Evolutionary conservation across 2,329 filamentous ascomycete species (phyloP).

Genomic region (Ophiosphaerella narmari): DNA sequence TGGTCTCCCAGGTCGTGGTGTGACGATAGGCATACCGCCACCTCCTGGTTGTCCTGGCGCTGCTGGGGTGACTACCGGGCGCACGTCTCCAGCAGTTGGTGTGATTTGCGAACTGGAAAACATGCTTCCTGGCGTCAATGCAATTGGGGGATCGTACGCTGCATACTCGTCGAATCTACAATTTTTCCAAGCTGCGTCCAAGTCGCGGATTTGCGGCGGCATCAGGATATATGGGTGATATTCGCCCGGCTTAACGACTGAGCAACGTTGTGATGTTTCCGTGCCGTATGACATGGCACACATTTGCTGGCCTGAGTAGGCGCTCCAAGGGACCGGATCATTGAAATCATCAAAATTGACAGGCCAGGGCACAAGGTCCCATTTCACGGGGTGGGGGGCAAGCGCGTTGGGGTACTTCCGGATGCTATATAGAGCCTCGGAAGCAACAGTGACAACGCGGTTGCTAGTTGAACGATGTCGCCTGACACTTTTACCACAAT

Average conservation of each 20-base stretch:
- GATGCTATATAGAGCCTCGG: slow-evolving; percentile 17
- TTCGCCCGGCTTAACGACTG: slow-evolving; percentile 11
- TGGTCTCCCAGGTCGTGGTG: slow-evolving; percentile 1
- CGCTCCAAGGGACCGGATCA: slow-evolving; percentile 14
- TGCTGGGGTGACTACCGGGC: slow-evolving; percentile 3
- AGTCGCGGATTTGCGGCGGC: slow-evolving; percentile 18
- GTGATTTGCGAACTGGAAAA: slow-evolving; percentile 8
- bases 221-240: slow-evolving; percentile 20
- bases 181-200: slow-evolving; percentile 18
- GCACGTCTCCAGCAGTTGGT: slow-evolving; percentile 2
- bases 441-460: slow-evolving; percentile 18
- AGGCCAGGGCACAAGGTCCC: slow-evolving; percentile 8
- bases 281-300: background rate
- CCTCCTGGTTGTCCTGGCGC: slow-evolving; percentile 11
- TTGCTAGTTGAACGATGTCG: slow-evolving; percentile 5
- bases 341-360: slow-evolving; percentile 23
- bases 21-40: slow-evolving; percentile 1
- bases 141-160: slow-evolving; percentile 19
- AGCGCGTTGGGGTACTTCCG: slow-evolving; percentile 15
- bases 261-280: background rate
- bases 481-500: slow-evolving; percentile 9
- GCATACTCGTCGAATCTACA: slow-evolving; percentile 13
- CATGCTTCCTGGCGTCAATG: slow-evolving; percentile 10
- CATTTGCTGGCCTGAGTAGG: slow-evolving; percentile 1
- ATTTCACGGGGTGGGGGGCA: slow-evolving; percentile 1